These are phyloP conservation scores for Mycena citricolor DNA, from an alignment of 1,284 basidiomycete genomes.

Conservation along the genomic window DNA sequence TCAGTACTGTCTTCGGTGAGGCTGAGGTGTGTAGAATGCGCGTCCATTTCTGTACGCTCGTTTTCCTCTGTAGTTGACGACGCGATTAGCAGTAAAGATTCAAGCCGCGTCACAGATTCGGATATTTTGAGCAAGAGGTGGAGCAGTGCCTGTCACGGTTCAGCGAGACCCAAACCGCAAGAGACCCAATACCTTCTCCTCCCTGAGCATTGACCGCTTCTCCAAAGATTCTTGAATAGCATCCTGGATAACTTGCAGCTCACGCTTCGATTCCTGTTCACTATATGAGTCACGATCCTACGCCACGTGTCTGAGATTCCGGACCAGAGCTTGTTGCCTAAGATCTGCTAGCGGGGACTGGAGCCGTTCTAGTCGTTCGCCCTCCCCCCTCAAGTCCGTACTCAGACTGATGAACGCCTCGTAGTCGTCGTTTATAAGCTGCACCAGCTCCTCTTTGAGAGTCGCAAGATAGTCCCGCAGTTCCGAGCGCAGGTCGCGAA, in stretches of 20 bases:
- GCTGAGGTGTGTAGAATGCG: slow-evolving; percentile 31
- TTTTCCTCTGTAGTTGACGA: slow-evolving; percentile 46
- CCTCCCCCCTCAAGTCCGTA: slow-evolving; percentile 85
- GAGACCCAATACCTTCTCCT: slow-evolving; percentile 66
- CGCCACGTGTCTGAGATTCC: slow-evolving; percentile 28
- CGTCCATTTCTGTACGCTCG: slow-evolving; percentile 32
- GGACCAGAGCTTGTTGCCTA: slow-evolving; percentile 68
- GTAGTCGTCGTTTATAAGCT: slow-evolving; percentile 96
- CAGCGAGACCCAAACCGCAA: background rate
- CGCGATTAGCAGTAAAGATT: slow-evolving; percentile 73
- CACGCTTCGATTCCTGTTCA: slow-evolving; percentile 58
- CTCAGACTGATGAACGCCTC: slow-evolving; percentile 96
- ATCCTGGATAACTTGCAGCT: slow-evolving; percentile 66
- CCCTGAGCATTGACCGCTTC: slow-evolving; percentile 71
- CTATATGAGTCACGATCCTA: slow-evolving; percentile 2
- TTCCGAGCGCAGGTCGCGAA: slow-evolving; percentile 85
- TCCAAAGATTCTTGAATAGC: slow-evolving; percentile 77
- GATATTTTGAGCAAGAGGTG: slow-evolving; percentile 87
- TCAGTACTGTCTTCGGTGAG: slow-evolving; percentile 33
- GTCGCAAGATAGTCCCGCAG: slow-evolving; percentile 81
- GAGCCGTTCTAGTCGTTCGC: slow-evolving; percentile 65
- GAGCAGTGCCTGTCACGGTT: slow-evolving; percentile 60
- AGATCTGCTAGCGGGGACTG: slow-evolving; percentile 65
- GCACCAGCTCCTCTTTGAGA: slow-evolving; percentile 90
- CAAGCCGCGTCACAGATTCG: slow-evolving; percentile 81